Base-by-base conservation (phyloP, 2,329 filamentous ascomycete genomes). In the Colletotrichum sansevieriae region DNA sequence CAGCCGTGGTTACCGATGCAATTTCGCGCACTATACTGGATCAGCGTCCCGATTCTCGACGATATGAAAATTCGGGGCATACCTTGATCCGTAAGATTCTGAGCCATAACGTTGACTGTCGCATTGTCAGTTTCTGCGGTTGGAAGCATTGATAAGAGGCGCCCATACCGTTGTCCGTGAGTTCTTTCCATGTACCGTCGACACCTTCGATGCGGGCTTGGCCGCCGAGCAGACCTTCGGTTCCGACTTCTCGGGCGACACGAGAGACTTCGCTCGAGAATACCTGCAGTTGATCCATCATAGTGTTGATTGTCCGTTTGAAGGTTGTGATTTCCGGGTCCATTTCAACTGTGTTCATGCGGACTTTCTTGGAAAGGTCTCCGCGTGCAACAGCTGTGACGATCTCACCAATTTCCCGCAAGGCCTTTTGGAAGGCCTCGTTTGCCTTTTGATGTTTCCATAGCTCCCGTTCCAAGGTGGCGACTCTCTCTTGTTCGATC, bases 401-500 rank as follows among this genome's bases (percentile, higher is more conserved):
- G 74, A 99, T 98, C 77, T 95, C 96, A 74, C 96, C 96, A 73
- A 99, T 98, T 80, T 99, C 96, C 72, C 95, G 90, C 39, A 99
- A 83, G 11, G 96, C 96, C 81, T 98, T 98, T 78, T 98, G 95
- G 87, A 98, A 99, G 74, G 96, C 97, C 80, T 97, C 91, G 80
- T 99, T 99, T 77, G 97, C 96, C 82, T 98, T 96, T 78, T 97
- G 95, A 77, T 98, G 95, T 82, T 98, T 98, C 85, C 92, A 94
- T 68, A 99, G 86, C 81, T 99, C 96, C 68, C 95, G 90, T 82
- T 98, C 95, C 46, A 98, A 86, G 41, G 93, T 91, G 62, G 93
- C 91, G 72, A 98, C 95, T 74, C 96, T 94, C 79, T 94, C 91
- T 72, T 92, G 89, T 80, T 97, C 94, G 61, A 97, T 91, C 71